Evolutionary conservation across 139 green algal species (phyloP), one percentile per base, ranked within the genome.

Genomic region (Chlamydomonas sp.): DNA sequence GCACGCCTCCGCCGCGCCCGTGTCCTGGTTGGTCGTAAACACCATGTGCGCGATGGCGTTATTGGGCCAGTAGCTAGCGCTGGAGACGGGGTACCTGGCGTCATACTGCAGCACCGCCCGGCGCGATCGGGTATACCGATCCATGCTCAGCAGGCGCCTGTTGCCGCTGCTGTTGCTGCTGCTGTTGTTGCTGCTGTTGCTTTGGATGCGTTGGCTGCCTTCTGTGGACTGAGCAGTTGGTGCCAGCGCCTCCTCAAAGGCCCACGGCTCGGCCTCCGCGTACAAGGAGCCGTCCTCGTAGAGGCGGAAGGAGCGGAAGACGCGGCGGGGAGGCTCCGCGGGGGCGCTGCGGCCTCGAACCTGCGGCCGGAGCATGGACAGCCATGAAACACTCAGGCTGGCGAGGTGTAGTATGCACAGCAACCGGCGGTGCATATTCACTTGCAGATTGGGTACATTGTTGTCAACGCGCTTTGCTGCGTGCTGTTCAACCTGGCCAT

Each of bases 301-400:
- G 0, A 85, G 67, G 2, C 80, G 80, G 80, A 85, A 85, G 0
- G 80, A 85, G 16, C 80, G 80, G 80, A 67, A 85, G 5, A 85
- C 64, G 7, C 3, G 79, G 64, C 49, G 31, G 1, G 1, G 9
- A 31, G 60, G 77, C 2, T 6, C 49, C 77, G 59, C 77, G 31
- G 31, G 5, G 77, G 60, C 73, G 59, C 14, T 69, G 3, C 57
- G 58, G 14, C 69, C 69, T 76, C 12, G n/a, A 20, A 76, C 69
- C 8, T 57, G 60, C 5, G 5, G 20, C 3, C 73, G 73, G 5
- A 78, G n/a, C 73, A 62, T 60, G 73, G n/a, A 7, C 31, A n/a
- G 8, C 61, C n/a, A 7, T 14, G n/a, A 7, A 78, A 49, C 31
- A 49, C 31, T 0, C 31, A 49, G 31, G 31, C 31, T 49, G 31